phyloP scores from a whole-genome alignment of 164 flowering plant species.

The Nelumbo lutea region DNA sequence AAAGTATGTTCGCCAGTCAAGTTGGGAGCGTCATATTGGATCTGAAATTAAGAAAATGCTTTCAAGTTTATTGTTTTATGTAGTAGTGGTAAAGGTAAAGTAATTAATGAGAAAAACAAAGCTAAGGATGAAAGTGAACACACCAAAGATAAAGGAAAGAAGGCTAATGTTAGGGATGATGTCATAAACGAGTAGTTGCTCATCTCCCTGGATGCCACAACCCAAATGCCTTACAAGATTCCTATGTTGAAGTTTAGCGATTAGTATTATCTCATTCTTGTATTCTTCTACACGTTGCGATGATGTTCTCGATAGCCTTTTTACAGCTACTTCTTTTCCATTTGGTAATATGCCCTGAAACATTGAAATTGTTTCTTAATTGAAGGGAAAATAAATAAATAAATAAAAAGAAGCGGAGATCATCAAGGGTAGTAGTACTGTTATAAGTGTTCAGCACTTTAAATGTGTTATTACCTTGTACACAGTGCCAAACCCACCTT shows the following conservation, averaged over 20 bases:
- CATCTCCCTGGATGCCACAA: conserved; percentile 14
- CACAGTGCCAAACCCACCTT: not conserved
- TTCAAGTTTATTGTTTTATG: no score
- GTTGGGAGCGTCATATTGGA: not conserved
- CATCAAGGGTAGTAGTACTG: no score
- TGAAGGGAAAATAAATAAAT: no score
- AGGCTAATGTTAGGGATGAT: conserved; percentile 18
- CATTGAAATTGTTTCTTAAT: not conserved
- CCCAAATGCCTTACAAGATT: conserved; percentile 8
- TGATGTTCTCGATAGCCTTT: conserved; percentile 16
- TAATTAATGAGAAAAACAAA: not conserved
- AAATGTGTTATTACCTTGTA: not conserved
- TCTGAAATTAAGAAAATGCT: conserved; percentile 4
- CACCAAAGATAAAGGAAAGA: conserved; percentile 15
- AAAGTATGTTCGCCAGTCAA: conserved; percentile 17
- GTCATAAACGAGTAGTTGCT: conserved; percentile 21
- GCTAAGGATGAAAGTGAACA: not conserved
- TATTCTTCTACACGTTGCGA: conserved; percentile 1
- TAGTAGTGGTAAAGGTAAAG: no score
- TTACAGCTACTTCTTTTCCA: conserved; percentile 20
- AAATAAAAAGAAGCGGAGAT: not conserved
- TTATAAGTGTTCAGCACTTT: no score
- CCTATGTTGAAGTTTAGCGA: no score
- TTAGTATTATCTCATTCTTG: no score
- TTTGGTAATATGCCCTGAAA: conserved; percentile 5